A percentile compares a stretch with the other conserved stretches of the same genome.
Conservation (phyloP, 129 eudicot species). For the Kitagawia praeruptora region DNA sequence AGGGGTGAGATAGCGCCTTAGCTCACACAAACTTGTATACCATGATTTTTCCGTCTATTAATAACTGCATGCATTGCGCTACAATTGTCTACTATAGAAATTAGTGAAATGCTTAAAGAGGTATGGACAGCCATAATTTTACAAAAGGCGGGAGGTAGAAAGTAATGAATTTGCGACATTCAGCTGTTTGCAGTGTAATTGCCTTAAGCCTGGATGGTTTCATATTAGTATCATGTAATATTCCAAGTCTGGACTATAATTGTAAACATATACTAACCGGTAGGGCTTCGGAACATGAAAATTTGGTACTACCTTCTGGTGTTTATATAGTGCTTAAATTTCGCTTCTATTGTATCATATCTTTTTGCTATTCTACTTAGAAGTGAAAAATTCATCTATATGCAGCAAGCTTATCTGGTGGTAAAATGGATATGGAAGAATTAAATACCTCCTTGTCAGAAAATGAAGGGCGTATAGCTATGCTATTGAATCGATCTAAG, state of each 20-base stretch:
- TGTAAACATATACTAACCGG: background rate
- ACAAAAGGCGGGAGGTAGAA: background rate
- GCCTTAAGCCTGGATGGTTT: background rate
- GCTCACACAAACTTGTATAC: background rate
- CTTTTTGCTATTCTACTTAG: background rate
- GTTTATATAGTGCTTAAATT: background rate
- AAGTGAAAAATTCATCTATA: background rate
- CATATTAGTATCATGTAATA: background rate
- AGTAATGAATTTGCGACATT: background rate
- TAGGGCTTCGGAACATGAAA: background rate
- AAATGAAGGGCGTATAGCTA: conserved; percentile 41
- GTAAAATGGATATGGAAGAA: conserved; percentile 57
- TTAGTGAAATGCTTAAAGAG: background rate
- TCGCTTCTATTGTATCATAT: background rate
- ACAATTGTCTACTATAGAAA: background rate
- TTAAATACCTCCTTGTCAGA: conserved; percentile 45
- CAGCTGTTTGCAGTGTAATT: background rate
- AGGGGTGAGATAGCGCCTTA: too few species aligned
- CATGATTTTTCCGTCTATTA: too few species aligned
- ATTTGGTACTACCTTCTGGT: background rate
- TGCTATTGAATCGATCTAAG: conserved; percentile 37
- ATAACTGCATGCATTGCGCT: too few species aligned
- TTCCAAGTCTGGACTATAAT: background rate
- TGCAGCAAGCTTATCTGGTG: conserved; percentile 80
- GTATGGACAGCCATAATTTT: background rate